Evolutionary conservation across 148 eudicot genomes (phyloP), one percentile per base, ranked within the genome.

Genomic region (Arbutus unedo): DNA sequence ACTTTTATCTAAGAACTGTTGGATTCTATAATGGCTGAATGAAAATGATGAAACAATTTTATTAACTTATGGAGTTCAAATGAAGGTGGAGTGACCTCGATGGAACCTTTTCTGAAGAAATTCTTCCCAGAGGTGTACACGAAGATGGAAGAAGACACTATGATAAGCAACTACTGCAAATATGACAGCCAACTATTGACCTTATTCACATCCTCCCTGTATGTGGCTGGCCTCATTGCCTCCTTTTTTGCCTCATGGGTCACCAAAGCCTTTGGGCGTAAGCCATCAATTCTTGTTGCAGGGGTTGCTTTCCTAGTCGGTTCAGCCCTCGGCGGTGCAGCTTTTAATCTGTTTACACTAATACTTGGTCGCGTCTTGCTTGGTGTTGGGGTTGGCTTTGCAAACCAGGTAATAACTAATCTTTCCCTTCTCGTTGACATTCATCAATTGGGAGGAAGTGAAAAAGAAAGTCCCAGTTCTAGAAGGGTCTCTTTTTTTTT

Each of bases 201-300:
- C 4, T 38, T 44, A 77, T 77, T 77, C 67, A 77, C 67, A 7
- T 77, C 87, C 43, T 87, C 89, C 79, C 75, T 83, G 16, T 87
- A 82, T 67, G 56, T 87, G 31, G 83, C 89, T 71, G 87, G 89
- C 74, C 84, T 87, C n/a, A 76, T 87, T 80, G 85, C 87, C 54
- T 85, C 89, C 21, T 62, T 87, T 59, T 21, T 87, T n/a, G 85
- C 87, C 72, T 87, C 89, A 8, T 59, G 57, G 1, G 67, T 55
- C 57, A 87, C 84, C 44, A 82, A 73, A 77, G 56, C 79, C 44
- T 87, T 85, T 80, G 89, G 89, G 18, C 89, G 87, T 53, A 87
- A 85, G 77, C 82, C 81, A 44, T 87, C 89, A 2, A 85, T 87
- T 47, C 80, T 77, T 47, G 67, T 25, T 8, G 80, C 67, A 41